phyloP scores from a whole-genome alignment of 176 grass and related monocot species.

The Aegilops speltoides region DNA sequence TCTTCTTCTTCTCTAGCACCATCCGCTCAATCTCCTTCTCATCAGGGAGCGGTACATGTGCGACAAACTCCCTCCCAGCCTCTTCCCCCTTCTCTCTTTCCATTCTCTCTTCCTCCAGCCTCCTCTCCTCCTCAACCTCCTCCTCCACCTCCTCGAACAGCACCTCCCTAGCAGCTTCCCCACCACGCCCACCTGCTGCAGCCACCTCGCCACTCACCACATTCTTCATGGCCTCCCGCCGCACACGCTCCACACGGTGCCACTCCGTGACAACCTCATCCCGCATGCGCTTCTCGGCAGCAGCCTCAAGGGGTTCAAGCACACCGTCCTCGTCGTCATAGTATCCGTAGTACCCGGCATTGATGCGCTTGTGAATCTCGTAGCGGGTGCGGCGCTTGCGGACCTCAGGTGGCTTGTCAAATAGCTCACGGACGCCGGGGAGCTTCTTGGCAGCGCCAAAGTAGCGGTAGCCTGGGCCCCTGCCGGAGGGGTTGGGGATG shows the following conservation, averaged over 20 bases:
- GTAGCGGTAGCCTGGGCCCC: constrained; percentile 92
- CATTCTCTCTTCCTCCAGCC: constrained; percentile 57
- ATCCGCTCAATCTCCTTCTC: constrained; percentile 95
- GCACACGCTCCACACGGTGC: constrained; percentile 66
- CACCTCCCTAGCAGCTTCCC: constrained; percentile 52
- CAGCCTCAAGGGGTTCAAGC: constrained; percentile 75
- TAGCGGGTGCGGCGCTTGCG: constrained; percentile 81
- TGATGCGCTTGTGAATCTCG: constrained; percentile 94
- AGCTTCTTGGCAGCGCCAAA: constrained; percentile 97
- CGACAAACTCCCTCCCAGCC: constrained; percentile 72
- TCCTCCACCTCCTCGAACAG: constrained; percentile 93
- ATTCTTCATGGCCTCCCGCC: constrained; percentile 78
- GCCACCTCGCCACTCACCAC: constrained; percentile 84
- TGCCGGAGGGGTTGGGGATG: constrained; percentile 82
- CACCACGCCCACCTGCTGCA: constrained; percentile 35
- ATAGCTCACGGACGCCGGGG: constrained; percentile 87
- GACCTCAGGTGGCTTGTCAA: constrained; percentile 87
- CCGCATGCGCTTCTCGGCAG: constrained; percentile 68
- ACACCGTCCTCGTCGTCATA: constrained; percentile 94
- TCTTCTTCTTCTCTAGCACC: constrained; percentile 94
- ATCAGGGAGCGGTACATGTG: constrained; percentile 82
- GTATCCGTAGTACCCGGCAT: constrained; percentile 89
- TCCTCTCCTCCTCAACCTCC: constrained; percentile 91
- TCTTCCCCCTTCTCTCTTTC: constrained; percentile 59
- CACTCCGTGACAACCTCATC: constrained; percentile 55